phyloP scores from a whole-genome alignment of 805 yeast species.

The Deakozyma indianensis region DNA sequence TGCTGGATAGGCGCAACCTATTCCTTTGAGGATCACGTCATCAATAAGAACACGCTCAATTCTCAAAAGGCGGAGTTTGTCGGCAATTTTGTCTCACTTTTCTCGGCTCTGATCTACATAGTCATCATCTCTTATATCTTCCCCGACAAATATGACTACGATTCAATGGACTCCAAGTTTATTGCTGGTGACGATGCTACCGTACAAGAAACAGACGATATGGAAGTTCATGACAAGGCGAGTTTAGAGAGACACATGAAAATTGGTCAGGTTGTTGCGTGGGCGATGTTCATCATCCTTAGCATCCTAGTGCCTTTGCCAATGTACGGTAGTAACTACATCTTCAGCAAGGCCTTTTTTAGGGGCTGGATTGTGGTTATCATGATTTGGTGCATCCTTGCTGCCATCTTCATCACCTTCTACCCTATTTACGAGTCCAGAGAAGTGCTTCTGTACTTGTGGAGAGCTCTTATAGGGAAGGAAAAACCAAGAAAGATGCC shows the following conservation, averaged over 20 bases:
- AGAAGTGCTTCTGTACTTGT: constrained; percentile 7
- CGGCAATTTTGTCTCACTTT: constrained; percentile 19
- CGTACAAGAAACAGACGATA: constrained; percentile 28
- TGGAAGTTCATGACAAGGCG: neutral
- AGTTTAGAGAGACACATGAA: constrained; percentile 6
- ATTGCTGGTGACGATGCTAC: constrained; percentile 9
- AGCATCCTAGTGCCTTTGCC: constrained; percentile 43
- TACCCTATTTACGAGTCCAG: constrained; percentile 36
- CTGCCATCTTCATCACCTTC: constrained; percentile 30
- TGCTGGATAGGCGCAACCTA: constrained; percentile 16
- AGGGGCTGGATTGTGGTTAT: constrained; percentile 75
- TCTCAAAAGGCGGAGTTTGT: constrained; percentile 15
- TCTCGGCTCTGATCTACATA: constrained; percentile 12
- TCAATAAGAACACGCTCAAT: constrained; percentile 17
- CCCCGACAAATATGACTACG: constrained; percentile 53
- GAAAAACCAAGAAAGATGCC: constrained; percentile 5
- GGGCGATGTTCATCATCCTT: constrained; percentile 33
- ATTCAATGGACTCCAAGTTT: constrained; percentile 3
- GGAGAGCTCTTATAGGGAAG: constrained; percentile 6
- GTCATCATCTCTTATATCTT: constrained; percentile 27
- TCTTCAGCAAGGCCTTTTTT: constrained; percentile 57
- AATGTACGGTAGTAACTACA: constrained; percentile 30
- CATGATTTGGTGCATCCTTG: constrained; percentile 39
- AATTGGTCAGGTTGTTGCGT: constrained; percentile 9
- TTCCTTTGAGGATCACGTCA: constrained; percentile 13